A percentile compares a stretch with the other conserved stretches of the same genome.
These are phyloP conservation scores for Trichoderma arundinaceum DNA, from an alignment of 2,329 filamentous ascomycete genomes.

Conservation along the genomic window DNA sequence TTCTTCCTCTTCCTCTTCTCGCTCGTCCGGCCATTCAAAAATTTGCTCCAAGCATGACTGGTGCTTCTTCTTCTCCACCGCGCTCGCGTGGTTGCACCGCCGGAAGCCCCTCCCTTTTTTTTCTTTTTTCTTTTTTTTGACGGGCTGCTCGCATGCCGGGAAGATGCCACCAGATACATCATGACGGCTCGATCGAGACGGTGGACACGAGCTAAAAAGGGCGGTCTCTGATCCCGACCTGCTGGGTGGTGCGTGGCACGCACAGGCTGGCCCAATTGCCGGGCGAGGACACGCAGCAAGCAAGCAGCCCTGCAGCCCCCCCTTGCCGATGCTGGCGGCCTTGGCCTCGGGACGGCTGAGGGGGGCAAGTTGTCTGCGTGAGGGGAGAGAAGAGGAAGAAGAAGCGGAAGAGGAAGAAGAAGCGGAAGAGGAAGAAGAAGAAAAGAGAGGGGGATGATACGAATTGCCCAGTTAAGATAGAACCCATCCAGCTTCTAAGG, in stretches of 20 bases:
- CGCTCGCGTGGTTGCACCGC: slow-evolving; percentile 24
- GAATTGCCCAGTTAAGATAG: too few relatives aligned
- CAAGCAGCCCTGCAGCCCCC: slow-evolving; percentile 29
- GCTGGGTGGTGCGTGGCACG: slow-evolving; percentile 30
- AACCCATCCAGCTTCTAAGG: too few relatives aligned
- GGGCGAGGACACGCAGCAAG: slow-evolving; percentile 27
- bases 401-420: background rate
- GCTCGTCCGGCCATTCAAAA: too few relatives aligned
- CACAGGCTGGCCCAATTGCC: slow-evolving; percentile 30
- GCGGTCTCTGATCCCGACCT: slow-evolving; percentile 32
- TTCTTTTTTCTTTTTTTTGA: too few relatives aligned
- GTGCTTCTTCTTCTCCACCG: background rate
- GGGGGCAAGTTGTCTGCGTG: too few relatives aligned
- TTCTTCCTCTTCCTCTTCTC: background rate
- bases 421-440: background rate
- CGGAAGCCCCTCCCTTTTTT: background rate
- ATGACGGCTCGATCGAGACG: slow-evolving; percentile 28
- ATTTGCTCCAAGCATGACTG: background rate
- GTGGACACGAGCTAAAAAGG: slow-evolving; percentile 29
- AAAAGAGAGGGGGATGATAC: too few relatives aligned
- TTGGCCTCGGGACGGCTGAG: slow-evolving; percentile 13
- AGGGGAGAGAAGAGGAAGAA: slow-evolving; percentile 5
- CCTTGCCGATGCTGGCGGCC: slow-evolving; percentile 1
- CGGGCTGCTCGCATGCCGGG: slow-evolving; percentile 11
- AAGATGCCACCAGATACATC: slow-evolving; percentile 15